Base-by-base conservation (phyloP, 1,284 basidiomycete species). In the Porodaedalea pini region DNA sequence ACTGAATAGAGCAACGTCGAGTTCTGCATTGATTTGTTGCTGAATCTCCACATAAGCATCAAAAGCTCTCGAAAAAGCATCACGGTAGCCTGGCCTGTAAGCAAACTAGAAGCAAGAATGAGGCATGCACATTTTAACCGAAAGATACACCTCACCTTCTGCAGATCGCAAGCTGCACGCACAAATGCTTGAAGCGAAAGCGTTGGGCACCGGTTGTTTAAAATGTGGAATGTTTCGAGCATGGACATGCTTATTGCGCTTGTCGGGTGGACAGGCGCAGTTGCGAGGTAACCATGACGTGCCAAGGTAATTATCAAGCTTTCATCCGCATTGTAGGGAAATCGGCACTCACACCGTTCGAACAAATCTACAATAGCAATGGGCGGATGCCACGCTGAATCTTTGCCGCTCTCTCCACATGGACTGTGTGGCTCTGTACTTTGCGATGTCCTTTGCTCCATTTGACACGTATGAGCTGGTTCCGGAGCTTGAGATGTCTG, bases 31-130 rank as follows among this genome's bases (percentile, higher is more conserved):
- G 8, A 66, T 49, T 2, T 27, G 41, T 3, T 34, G 27, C 1
- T 49, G 44, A 15, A 67, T 56, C 21, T 62, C 61, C 0, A 63
- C 31, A 41, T 62, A 67, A 8, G 40, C 31, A 39, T 67, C 65
- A 34, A 60, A 66, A 0, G 65, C 62, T 2, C 25, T 31, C 10
- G 52, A 45, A 37, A 66, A 61, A 11, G 41, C 25, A n/a, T 45
- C 25, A n/a, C 5, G 27, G 15, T 36, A 29, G 2, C 4, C 7
- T 5, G 21, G 7, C 21, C 17, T 3, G 25, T 36, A 54, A 6
- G 41, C 17, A 21, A 43, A 21, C 52, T 54, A 29, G 19, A n/a
- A 3, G 41, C 43, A 13, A 55, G n/a, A n/a, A n/a, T n/a, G n/a
- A n/a, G n/a, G n/a, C n/a, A n/a, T n/a, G n/a, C n/a, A n/a, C n/a